Base-by-base conservation (phyloP, 2,329 filamentous ascomycete species). In the Bipolaris oryzae region DNA sequence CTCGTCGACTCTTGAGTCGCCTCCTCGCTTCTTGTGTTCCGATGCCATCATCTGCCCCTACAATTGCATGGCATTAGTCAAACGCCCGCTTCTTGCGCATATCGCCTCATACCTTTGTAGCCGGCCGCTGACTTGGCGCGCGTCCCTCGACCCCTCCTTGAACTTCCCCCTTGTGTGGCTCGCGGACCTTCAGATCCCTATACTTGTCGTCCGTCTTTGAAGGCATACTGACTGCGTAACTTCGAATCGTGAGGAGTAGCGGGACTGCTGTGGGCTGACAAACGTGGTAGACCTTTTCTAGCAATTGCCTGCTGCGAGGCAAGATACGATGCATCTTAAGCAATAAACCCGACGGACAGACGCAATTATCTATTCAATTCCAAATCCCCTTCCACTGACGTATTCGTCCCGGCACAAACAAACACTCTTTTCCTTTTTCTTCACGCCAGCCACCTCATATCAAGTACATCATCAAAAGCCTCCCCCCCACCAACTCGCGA, bases 81-180 rank as follows among this genome's bases (percentile, higher is more conserved):
- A 51, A 42, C 25, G 16, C 4, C 25, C 9, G 9, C 23, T 20
- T 31, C 21, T 28, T 21, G 18, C 35, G 3, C 5, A 15, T n/a
- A 11, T 33, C 9, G 5, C 35, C 21, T 28, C 39, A 25, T 61
- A 78, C 79, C 71, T 81, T 82, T 25, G 79, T 72, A 3, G 80
- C 80, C 43, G 78, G 79, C 80, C 80, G 81, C 73, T 82, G 78
- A 2, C 80, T 79, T 13, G 80, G 79, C 33, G 76, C 76, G 9
- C 79, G 79, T 35, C 79, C 80, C 58, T 82, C 82, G 58, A 80
- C 79, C 41, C 75, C 60, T 4, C 75, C 60, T 43, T 81, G 74
- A 43, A 82, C 74, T 58, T 81, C 79, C 51, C 81, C 71, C 64
- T 82, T 81, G 57, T 81, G 71, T 58, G 81, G 62, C 42, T 81